phyloP scores from a whole-genome alignment of 2,329 filamentous ascomycete genomes.

The Septoria linicola region DNA sequence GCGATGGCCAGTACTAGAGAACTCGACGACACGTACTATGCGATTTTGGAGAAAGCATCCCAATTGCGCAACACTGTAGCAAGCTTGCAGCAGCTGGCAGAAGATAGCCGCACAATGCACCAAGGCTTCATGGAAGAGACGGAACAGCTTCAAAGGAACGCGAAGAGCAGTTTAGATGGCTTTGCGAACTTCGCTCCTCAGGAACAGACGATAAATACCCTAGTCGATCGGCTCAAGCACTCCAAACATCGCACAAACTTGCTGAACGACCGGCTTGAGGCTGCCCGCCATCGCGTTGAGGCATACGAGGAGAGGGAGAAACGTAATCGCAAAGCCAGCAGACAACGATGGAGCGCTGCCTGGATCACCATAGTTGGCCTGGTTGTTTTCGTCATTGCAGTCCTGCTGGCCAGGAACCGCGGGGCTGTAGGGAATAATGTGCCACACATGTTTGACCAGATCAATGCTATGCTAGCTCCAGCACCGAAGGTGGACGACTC shows the following conservation, averaged over 20 bases:
- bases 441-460: slow-evolving; percentile 25
- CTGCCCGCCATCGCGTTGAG: slow-evolving; percentile 64
- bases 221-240: slow-evolving; percentile 61
- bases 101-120: slow-evolving; percentile 51
- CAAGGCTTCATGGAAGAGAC: slow-evolving; percentile 59
- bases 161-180: slow-evolving; percentile 58
- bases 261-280: slow-evolving; percentile 63
- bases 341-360: slow-evolving; percentile 33
- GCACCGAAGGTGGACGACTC: slow-evolving; percentile 31
- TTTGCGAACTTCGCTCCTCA: slow-evolving; percentile 66
- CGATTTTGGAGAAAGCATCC: slow-evolving; percentile 67
- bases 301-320: slow-evolving; percentile 66
- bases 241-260: slow-evolving; percentile 60
- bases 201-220: slow-evolving; percentile 59
- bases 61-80: slow-evolving; percentile 63
- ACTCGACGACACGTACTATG: slow-evolving; percentile 73
- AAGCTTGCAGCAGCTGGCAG: slow-evolving; percentile 66
- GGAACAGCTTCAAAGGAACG: slow-evolving; percentile 59
- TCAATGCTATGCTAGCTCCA: slow-evolving; percentile 24
- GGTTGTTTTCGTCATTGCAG: slow-evolving; percentile 28
- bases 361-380: slow-evolving; percentile 31
- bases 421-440: slow-evolving; percentile 25
- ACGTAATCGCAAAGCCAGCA: slow-evolving; percentile 64
- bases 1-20: slow-evolving; percentile 62
- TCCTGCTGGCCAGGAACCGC: slow-evolving; percentile 31